Evolutionary conservation across 768 basidiomycete genomes (phyloP).

Genomic region (Pleurotus eryngii): DNA sequence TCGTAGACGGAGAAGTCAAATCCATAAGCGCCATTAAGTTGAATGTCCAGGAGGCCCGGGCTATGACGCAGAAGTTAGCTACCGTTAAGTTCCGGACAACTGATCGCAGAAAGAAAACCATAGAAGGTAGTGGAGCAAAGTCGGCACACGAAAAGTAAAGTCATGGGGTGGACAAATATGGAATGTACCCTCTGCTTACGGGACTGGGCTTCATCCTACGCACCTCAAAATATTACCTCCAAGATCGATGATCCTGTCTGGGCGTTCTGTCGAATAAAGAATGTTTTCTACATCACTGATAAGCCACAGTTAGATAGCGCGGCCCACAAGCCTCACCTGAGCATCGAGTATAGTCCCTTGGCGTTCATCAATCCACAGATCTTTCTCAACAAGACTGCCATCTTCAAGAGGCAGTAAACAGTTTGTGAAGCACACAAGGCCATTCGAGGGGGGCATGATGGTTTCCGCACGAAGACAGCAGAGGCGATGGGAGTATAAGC

Average conservation of each 20-base stretch:
- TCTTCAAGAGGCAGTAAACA: constrained; percentile 79
- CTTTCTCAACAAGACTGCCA: constrained; percentile 67
- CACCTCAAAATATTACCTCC: constrained; percentile 76
- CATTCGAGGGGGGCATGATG: constrained; percentile 49
- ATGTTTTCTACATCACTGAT: constrained; percentile 51
- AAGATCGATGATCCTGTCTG: constrained; percentile 63
- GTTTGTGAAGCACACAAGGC: constrained; percentile 84
- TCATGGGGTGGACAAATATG: not conserved
- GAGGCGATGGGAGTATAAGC: not conserved
- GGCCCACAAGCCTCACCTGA: constrained; percentile 41
- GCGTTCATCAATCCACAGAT: constrained; percentile 78
- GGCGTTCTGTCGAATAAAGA: constrained; percentile 60
- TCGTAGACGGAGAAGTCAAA: constrained; percentile 87
- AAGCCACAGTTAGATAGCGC: constrained; percentile 6
- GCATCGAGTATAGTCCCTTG: constrained; percentile 75
- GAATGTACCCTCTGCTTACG: too few species aligned
- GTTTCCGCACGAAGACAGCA: constrained; percentile 1
- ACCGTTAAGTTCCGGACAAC: not conserved
- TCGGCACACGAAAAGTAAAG: not conserved
- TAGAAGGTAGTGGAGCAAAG: too few species aligned
- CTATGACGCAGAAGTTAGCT: constrained; percentile 32
- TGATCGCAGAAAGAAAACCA: too few species aligned
- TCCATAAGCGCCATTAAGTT: constrained; percentile 87
- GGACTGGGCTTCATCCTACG: constrained; percentile 3
- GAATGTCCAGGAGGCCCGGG: constrained; percentile 84